Conservation (phyloP, 345 rosid genomes). For the Syzygium oleosum region DNA sequence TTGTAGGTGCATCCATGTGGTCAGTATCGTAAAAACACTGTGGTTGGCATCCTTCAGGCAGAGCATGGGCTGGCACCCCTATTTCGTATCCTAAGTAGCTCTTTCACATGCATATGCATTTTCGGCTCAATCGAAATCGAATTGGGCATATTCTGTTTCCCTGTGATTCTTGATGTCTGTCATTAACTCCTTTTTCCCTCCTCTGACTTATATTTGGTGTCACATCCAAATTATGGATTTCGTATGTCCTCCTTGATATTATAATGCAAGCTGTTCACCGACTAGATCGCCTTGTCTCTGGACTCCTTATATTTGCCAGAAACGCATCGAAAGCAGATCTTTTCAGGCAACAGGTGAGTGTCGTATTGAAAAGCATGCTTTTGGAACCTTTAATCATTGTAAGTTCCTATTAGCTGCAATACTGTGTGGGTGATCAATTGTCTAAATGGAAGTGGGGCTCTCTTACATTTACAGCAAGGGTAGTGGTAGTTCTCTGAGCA, state of each 20-base stretch:
- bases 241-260: constrained; percentile 23
- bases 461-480: not conserved
- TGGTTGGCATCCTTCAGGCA: constrained; percentile 92
- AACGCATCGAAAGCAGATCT: constrained; percentile 69
- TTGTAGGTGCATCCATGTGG: constrained; percentile 92
- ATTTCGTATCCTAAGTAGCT: constrained; percentile 59
- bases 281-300: constrained; percentile 82
- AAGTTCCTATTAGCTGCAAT: not conserved
- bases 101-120: not conserved
- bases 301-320: constrained; percentile 89
- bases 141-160: not conserved
- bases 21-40: constrained; percentile 90
- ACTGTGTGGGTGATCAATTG: not conserved
- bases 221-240: not conserved
- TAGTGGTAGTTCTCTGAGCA: not conserved
- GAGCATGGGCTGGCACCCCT: constrained; percentile 71
- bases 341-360: constrained; percentile 77
- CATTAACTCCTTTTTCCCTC: not conserved
- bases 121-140: not conserved
- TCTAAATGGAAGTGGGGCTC: not conserved
- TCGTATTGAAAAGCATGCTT: not conserved
- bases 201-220: not conserved
- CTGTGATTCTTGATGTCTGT: not conserved
- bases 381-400: not conserved
- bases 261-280: constrained; percentile 58